Evolutionary conservation across 2,329 filamentous ascomycete species (phyloP).

Genomic region (Pseudogymnoascus sp.): DNA sequence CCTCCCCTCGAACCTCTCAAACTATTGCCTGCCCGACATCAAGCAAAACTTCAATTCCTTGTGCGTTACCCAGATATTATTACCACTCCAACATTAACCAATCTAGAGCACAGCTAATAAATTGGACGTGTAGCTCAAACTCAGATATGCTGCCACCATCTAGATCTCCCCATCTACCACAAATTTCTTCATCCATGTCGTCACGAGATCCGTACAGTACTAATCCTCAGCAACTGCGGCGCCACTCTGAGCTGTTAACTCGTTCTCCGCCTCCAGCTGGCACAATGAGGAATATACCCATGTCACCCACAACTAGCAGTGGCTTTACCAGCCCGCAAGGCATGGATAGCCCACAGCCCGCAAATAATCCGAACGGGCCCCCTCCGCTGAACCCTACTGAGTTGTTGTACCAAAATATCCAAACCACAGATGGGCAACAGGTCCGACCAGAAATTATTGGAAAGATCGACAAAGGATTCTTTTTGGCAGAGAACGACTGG

Average conservation of each 20-base stretch:
- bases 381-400: constrained; percentile 32
- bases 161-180: constrained; percentile 25
- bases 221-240: constrained; percentile 23
- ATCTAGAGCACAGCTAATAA: background rate
- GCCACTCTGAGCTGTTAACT: constrained; percentile 23
- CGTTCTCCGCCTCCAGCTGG: constrained; percentile 26
- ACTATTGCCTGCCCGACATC: constrained; percentile 28
- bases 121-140: constrained; percentile 8
- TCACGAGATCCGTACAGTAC: constrained; percentile 26
- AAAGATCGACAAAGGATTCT: constrained; percentile 65
- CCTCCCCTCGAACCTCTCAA: constrained; percentile 19
- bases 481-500: constrained; percentile 58
- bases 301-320: constrained; percentile 27
- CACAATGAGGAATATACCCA: constrained; percentile 22
- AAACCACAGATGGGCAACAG: constrained; percentile 39
- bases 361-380: constrained; percentile 14
- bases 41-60: constrained; percentile 23
- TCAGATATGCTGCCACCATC: constrained; percentile 26
- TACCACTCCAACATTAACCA: background rate
- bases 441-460: constrained; percentile 56
- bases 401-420: constrained; percentile 37
- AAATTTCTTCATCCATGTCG: constrained; percentile 24
- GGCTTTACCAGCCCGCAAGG: constrained; percentile 28
- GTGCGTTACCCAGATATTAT: background rate
- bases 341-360: constrained; percentile 23